Evolutionary conservation across 306 rosid genomes (phyloP), one percentile per base, ranked within the genome.

Genomic region (Astragalus membranaceus): DNA sequence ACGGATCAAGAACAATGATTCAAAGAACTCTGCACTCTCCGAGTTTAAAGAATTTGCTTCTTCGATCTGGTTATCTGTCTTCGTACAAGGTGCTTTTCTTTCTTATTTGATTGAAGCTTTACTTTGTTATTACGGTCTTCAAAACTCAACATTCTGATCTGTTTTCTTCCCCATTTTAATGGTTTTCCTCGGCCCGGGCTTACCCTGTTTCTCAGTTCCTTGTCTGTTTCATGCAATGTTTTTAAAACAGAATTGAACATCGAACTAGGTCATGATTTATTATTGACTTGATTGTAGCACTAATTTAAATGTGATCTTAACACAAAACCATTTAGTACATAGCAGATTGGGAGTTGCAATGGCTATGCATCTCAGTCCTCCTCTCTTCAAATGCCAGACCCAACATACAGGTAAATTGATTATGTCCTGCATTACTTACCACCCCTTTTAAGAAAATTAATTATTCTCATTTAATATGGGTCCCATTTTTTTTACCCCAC

Each of bases 1-100:
- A 53, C n/a, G 37, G 12, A 54, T 3, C 42, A 0, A 57, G 0
- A 49, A 62, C 85, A 84, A 79, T 86, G 92, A 77, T 89, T 72
- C 81, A 13, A 26, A 84, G 68, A 49, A 52, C 43, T 3, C 7
- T 20, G 14, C 9, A 49, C 23, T 49, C 60, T 54, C 32, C 42
- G 10, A 46, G 72, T 44, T 44, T 82, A 55, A 36, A 54, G 59
- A 67, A 51, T 48, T 26, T 66, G 15, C 75, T 80, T 75, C 83
- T 42, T 70, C 69, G 3, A 13, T 29, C 49, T 23, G 15, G 6
- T n/a, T 61, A 32, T 44, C 11, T 14, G 29, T 64, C 80, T 14
- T 70, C 71, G 0, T 66, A 73, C 52, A 82, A 82, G 91, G 95
- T 88, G 5, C 51, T 53, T 57, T 29, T 17, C 44, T 26, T 15